phyloP scores from a whole-genome alignment of 148 eudicot genomes.

The Dysphania ambrosioides region DNA sequence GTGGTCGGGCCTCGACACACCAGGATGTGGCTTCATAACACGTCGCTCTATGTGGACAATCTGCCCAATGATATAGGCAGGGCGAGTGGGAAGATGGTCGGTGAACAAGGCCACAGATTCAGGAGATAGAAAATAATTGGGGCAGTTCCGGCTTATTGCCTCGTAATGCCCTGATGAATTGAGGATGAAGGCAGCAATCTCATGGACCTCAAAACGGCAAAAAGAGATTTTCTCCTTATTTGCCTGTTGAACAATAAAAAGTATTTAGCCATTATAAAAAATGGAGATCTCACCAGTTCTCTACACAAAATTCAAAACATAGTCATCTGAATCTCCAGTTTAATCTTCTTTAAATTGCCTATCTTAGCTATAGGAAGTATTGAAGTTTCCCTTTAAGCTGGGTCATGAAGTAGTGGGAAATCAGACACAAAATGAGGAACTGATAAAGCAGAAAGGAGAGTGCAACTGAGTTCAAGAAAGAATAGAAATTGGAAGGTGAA shows the following conservation, averaged over 20 bases:
- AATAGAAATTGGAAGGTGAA: not conserved
- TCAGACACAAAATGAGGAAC: not conserved
- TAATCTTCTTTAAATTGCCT: not conserved
- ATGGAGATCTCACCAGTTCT: not conserved
- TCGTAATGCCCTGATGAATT: constrained; percentile 77
- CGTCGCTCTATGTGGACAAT: constrained; percentile 86
- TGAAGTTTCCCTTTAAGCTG: no score
- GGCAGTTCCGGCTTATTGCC: constrained; percentile 77
- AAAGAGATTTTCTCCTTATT: constrained; percentile 92
- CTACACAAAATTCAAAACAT: not conserved
- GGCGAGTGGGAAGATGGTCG: constrained; percentile 67
- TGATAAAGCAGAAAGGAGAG: not conserved
- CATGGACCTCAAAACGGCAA: constrained; percentile 74
- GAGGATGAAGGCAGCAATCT: constrained; percentile 89
- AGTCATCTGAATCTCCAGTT: not conserved
- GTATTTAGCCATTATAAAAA: not conserved
- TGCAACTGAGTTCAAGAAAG: not conserved
- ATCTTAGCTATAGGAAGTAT: not conserved
- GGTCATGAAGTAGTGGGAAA: not conserved
- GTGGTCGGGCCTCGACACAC: constrained; percentile 23
- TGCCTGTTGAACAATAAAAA: constrained; percentile 44
- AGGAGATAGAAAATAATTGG: constrained; percentile 72
- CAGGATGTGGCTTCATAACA: constrained; percentile 42
- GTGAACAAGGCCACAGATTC: constrained; percentile 90
- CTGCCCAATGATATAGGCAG: constrained; percentile 76